Evolutionary conservation across 306 rosid genomes (phyloP), one percentile per base, ranked within the genome.

Genomic region (Bauhinia variegata): DNA sequence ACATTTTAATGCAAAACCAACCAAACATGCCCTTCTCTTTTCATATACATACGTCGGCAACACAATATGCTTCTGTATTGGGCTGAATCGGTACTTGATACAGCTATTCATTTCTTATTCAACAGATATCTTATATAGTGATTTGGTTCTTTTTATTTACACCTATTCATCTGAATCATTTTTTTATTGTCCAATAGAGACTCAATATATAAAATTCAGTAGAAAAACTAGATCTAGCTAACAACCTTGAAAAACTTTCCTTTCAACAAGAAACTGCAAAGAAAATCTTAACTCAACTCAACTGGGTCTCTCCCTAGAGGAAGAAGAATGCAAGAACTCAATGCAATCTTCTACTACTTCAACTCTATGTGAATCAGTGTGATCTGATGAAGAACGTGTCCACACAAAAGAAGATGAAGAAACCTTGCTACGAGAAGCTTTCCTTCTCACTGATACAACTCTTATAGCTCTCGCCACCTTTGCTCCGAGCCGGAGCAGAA

Each of bases 311-410:
- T 85, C 88, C 76, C 91, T 73, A 55, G 92, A 80, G 48, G 98
- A 84, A 56, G 98, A 85, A 75, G 95, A 91, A 55, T 89, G 91
- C 49, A 92, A 81, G 82, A 92, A 92, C 80, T 85, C 76, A 54
- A 89, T 92, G 81, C 98, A 92, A 66, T 89, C 98, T 80, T 80
- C 88, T 6, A 92, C 77, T 5, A 92, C 98, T 53, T 89, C 89
- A 49, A 87, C 96, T 49, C 95, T 70, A 32, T 92, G 86, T 33
- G 96, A 85, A 43, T 92, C 96, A 12, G 83, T 79, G 58, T 80
- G 80, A 17, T 85, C 89, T 4, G 98, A 82, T 30, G 80, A 72
- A 8, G 96, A 84, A 57, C 85, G 78, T 41, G 96, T 86, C 77
- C 96, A 83, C 2, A 76, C 78, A 75, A 82, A 78, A 74, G 75